A percentile compares a stretch with the other conserved stretches of the same genome.
Conservation (phyloP, 2,329 filamentous ascomycete species). For the Arthrobotrys sphaeroides region DNA sequence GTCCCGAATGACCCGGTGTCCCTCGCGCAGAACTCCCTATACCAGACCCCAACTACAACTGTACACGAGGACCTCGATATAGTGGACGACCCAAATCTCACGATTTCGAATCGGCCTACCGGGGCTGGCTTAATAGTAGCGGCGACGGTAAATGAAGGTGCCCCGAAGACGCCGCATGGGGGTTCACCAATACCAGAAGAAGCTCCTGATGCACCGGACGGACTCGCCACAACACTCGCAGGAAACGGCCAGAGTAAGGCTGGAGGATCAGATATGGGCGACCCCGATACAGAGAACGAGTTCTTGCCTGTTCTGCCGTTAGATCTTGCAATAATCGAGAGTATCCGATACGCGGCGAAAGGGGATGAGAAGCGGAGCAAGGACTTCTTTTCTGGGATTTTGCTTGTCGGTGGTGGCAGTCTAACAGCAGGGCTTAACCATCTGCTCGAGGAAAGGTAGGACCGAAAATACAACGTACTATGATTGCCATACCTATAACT, state of each 20-base stretch:
- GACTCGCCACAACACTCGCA: slow-evolving; percentile 65
- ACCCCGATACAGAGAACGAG: slow-evolving; percentile 70
- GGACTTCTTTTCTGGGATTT: slow-evolving; percentile 88
- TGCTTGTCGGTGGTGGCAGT: slow-evolving; percentile 86
- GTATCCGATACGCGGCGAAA: slow-evolving; percentile 84
- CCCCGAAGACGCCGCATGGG: slow-evolving; percentile 84
- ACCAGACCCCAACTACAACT: slow-evolving; percentile 58
- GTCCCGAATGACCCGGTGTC: slow-evolving; percentile 91
- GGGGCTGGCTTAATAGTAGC: slow-evolving; percentile 59
- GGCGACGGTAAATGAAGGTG: slow-evolving; percentile 67
- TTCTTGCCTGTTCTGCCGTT: slow-evolving; percentile 79
- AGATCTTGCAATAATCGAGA: slow-evolving; percentile 87
- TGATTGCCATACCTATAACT: slow-evolving; percentile 67
- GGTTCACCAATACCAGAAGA: slow-evolving; percentile 87
- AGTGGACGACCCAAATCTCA: slow-evolving; percentile 28
- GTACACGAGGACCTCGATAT: slow-evolving; percentile 54
- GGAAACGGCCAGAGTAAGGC: slow-evolving; percentile 54
- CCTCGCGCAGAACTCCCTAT: slow-evolving; percentile 77
- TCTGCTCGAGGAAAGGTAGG: slow-evolving; percentile 84
- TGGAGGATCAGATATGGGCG: slow-evolving; percentile 38
- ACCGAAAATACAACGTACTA: slow-evolving; percentile 60
- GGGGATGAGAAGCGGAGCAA: slow-evolving; percentile 92
- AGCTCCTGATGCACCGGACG: slow-evolving; percentile 68
- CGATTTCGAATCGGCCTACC: slow-evolving; percentile 58
- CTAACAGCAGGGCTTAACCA: slow-evolving; percentile 82